Conservation (phyloP, 2,329 filamentous ascomycete species). For the Beauveria medogensis region DNA sequence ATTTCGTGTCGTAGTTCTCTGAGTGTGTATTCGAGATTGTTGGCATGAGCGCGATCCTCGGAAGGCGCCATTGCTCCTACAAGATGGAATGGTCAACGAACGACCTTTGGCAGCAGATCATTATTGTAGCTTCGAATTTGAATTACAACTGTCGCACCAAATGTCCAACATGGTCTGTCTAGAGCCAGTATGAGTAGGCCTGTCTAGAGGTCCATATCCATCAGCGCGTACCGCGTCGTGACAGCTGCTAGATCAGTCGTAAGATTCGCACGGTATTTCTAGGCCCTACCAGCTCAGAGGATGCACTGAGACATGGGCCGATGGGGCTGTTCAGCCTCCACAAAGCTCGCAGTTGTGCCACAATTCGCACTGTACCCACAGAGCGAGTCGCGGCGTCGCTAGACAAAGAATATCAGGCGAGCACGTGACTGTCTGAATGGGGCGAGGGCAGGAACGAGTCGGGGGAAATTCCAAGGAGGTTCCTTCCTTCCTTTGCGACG, state of each 20-base stretch:
- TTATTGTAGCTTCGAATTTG: neutral
- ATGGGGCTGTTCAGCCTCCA: neutral
- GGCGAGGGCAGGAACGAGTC: neutral
- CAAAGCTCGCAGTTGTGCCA: accelerated
- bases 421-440: conserved; percentile 1
- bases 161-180: neutral
- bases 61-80: conserved; percentile 13
- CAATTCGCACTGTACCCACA: neutral
- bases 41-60: conserved; percentile 23
- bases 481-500: neutral
- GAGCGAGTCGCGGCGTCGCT: neutral
- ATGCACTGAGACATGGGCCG: neutral
- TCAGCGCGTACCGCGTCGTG: neutral
- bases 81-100: neutral
- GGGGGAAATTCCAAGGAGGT: neutral
- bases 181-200: neutral
- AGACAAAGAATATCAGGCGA: neutral
- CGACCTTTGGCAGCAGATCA: neutral
- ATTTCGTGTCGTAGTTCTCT: conserved; percentile 55
- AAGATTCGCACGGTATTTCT: neutral
- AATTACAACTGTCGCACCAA: neutral
- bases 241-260: neutral
- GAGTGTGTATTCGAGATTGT: conserved; percentile 58
- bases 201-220: neutral
- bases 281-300: neutral